These are phyloP conservation scores for Eucalyptus globulus DNA, from an alignment of 345 rosid species.

Conservation along the genomic window DNA sequence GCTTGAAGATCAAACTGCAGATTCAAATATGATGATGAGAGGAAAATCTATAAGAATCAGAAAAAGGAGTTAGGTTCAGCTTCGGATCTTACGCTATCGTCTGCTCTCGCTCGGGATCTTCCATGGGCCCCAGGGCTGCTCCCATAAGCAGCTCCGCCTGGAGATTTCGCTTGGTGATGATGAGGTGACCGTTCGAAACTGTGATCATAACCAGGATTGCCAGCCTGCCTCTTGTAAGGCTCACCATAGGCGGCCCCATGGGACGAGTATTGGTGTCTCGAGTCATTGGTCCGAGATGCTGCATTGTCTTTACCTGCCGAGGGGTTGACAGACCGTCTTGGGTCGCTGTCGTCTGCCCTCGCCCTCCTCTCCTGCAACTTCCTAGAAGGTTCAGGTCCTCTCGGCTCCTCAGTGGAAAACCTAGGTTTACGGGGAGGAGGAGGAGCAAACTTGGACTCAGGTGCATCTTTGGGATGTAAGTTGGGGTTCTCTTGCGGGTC, in stretches of 20 bases:
- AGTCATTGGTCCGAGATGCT: conserved; percentile 11
- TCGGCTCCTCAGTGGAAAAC: background rate
- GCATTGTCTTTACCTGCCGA: conserved; percentile 28
- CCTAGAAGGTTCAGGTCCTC: conserved; percentile 10
- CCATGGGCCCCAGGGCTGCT: conserved; percentile 29
- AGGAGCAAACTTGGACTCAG: conserved; percentile 27
- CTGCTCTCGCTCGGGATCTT: conserved; percentile 28
- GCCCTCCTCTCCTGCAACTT: conserved; percentile 17
- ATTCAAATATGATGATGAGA: background rate
- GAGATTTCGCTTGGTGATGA: conserved; percentile 25
- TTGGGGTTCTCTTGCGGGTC: conserved; percentile 60
- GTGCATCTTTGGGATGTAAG: conserved; percentile 1
- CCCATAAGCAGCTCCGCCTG: conserved; percentile 15
- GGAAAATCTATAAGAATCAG: background rate
- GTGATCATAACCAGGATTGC: conserved; percentile 36
- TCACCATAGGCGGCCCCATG: conserved; percentile 36
- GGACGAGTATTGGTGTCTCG: conserved; percentile 27
- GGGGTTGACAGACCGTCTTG: conserved; percentile 24
- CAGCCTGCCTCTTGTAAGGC: conserved; percentile 3
- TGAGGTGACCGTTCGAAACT: conserved; percentile 54
- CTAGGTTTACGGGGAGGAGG: background rate
- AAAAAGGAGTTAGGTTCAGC: background rate
- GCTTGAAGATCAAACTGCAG: background rate
- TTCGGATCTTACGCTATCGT: background rate
- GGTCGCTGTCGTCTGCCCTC: conserved; percentile 12